These are phyloP conservation scores for Somion occarium DNA, from an alignment of 1,284 basidiomycete species.

Conservation along the genomic window DNA sequence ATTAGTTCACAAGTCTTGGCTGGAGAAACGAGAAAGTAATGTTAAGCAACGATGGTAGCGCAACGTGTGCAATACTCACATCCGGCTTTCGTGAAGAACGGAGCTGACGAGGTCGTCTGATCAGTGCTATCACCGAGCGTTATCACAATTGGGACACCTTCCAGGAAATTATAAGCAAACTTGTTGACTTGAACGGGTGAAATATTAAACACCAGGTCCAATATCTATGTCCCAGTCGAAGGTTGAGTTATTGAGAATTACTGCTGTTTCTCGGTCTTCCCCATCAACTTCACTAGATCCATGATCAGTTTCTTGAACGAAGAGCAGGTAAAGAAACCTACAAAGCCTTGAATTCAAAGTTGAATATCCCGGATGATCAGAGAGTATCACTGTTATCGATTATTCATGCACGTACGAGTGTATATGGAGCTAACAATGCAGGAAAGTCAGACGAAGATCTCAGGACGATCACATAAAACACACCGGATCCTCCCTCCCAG, in stretches of 20 bases:
- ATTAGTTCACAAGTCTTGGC: too few relatives aligned
- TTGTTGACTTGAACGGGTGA: neutral
- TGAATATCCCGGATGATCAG: too few relatives aligned
- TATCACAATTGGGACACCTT: neutral
- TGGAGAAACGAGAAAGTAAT: too few relatives aligned
- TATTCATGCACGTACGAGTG: neutral
- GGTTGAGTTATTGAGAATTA: neutral
- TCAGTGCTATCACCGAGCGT: neutral
- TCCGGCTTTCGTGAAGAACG: neutral
- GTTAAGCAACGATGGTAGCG: neutral
- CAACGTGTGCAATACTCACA: neutral
- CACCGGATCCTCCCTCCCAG: neutral
- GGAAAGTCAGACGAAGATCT: too few relatives aligned
- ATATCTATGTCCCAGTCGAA: neutral
- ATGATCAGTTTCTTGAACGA: neutral
- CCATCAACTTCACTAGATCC: neutral
- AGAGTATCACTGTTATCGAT: too few relatives aligned
- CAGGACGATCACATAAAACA: too few relatives aligned
- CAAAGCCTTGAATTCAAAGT: neutral
- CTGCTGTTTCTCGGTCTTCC: neutral
- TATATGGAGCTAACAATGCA: neutral
- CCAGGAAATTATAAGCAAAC: neutral
- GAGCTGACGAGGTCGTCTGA: neutral
- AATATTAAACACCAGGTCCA: neutral
- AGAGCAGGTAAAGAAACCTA: neutral